Evolutionary conservation across 2,329 filamentous ascomycete genomes (phyloP).

Genomic region (Aspergillus puulaauensis): DNA sequence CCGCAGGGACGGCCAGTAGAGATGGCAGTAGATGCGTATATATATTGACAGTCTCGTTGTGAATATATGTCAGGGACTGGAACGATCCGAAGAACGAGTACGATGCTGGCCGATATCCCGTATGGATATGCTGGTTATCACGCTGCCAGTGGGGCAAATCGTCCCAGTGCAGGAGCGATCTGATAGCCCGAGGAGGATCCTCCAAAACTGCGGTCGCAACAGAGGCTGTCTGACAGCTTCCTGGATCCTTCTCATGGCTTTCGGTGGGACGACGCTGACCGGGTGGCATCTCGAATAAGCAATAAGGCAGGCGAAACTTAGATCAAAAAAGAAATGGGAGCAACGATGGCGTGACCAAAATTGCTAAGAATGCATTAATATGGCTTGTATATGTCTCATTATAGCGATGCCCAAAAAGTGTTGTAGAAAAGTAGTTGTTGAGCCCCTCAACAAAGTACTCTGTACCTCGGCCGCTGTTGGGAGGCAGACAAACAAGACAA

Average conservation of each 20-base stretch:
- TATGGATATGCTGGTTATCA: constrained; percentile 69
- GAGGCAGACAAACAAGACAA: constrained; percentile 27
- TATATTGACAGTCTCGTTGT: constrained; percentile 72
- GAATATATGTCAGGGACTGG: constrained; percentile 60
- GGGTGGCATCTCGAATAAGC: constrained; percentile 28
- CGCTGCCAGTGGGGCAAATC: constrained; percentile 55
- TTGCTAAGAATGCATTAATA: background rate
- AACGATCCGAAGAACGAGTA: constrained; percentile 61
- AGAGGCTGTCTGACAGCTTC: constrained; percentile 22
- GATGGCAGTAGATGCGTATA: constrained; percentile 71
- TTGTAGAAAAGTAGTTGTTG: background rate
- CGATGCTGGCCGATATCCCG: constrained; percentile 64
- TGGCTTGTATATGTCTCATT: background rate
- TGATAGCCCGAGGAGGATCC: constrained; percentile 29
- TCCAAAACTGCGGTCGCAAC: constrained; percentile 28
- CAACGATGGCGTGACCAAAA: background rate
- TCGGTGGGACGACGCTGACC: constrained; percentile 33
- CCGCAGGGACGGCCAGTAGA: constrained; percentile 55
- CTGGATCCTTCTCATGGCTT: constrained; percentile 19
- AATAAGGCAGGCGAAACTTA: constrained; percentile 11
- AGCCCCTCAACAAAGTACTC: background rate
- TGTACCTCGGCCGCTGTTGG: constrained; percentile 1
- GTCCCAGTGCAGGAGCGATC: constrained; percentile 49
- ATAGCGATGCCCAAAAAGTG: background rate
- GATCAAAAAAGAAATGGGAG: background rate